Evolutionary conservation across 768 basidiomycete genomes (phyloP), one percentile per base, ranked within the genome.

Genomic region (Podaxis pistillaris): DNA sequence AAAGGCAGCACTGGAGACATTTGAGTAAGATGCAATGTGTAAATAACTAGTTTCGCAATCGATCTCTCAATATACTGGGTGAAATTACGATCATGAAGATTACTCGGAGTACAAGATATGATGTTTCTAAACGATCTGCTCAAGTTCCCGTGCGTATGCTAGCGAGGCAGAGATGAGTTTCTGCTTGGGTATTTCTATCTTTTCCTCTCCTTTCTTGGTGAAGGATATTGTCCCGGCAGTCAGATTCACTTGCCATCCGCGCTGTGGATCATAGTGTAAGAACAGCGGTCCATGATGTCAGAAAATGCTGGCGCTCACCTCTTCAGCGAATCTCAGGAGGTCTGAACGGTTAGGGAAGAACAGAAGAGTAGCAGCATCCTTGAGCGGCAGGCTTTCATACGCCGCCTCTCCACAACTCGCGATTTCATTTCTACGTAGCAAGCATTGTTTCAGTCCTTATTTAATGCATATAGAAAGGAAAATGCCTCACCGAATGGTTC

Each of bases 351-450:
- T 84, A 24, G 87, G 86, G 79, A 96, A 97, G 85, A 98, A 99
- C 58, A 99, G 78, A 53, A 99, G 80, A 0, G 92, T 92, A 1
- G 90, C 86, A 1, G 96, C 96, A 66, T 97, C 95, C 67, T 90
- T 88, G 57, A 98, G 72, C 0, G 96, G 95, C 41, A 99, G 79
- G 64, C 90, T 94, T 66, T 92, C 88, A 66, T 99, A 99, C 4
- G 96, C 96, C 17, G 89, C 81, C 74, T 98, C 95, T 74, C 97
- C 93, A 69, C 96, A 98, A 68, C 93, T 92, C 13, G 96, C 96
- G 68, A 99, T 99, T 79, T 99, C 96, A 69, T 92, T 94, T 68
- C 96, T 98, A 41, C 12, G 38, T 1, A 9, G 49, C 2, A 8
- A 33, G 7, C 7, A 1, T 15, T 26, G 24, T 13, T 37, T 50